Evolutionary conservation across 768 basidiomycete genomes (phyloP), one percentile per base, ranked within the genome.

Genomic region (Gelatoporia subvermispora): DNA sequence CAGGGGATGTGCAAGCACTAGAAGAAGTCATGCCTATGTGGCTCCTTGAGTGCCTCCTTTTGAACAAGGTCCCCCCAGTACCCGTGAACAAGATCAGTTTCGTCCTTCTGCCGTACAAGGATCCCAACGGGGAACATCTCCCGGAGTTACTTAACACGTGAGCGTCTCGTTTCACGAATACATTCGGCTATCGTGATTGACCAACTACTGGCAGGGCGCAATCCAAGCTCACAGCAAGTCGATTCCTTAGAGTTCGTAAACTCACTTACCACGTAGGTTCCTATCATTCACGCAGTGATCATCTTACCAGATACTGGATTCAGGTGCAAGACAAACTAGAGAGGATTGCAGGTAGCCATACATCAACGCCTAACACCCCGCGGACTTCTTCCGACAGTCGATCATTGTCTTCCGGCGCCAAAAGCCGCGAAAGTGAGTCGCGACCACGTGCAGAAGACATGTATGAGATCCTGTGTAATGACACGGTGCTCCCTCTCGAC

Each of bases 401-500:
- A 36, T 52, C 59, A 58, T 28, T 54, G 17, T 56, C 50, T 7
- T 49, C 60, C 3, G 34, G 48, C 13, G 24, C 48, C 8, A 54
- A 57, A 17, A 66, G 62, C n/a, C 52, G 53, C 41, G 51, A 58
- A 17, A 31, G 28, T 31, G 51, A 53, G 24, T 20, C 25, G 7
- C 54, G 40, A 5, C 59, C 45, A 8, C 68, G 67, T 51, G 70
- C 79, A 9, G 90, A 92, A 56, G 85, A 92, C 21, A 59, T 76
- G 23, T 86, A 90, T 63, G 94, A 98, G 68, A 81, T 98, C 38
- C 64, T 96, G 22, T 96, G 93, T 67, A 91, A 90, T 56, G 88
- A 91, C 52, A 71, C 76, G n/a, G 70, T 88, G 15, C 72, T 98
- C 28, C 87, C 94, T 20, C 71, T 87, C 22, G 82, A 84, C 54